Evolutionary conservation across 768 basidiomycete genomes (phyloP).

Genomic region (Fistulinella prunicolor): DNA sequence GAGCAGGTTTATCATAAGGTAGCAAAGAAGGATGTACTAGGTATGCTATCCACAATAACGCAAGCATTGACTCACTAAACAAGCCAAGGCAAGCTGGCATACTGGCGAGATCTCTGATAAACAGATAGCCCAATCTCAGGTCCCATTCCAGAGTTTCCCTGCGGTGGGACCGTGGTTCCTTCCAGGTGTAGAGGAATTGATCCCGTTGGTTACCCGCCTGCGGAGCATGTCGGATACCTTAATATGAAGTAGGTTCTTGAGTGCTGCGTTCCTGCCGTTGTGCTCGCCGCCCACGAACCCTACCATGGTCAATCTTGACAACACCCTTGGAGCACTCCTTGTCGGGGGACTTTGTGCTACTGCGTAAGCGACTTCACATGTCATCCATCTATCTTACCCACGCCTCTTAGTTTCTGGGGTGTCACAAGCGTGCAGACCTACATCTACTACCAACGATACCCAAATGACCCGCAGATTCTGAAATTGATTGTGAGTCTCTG

Average conservation of each 20-base stretch:
- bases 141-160: neutral
- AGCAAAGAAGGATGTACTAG: too few relatives aligned
- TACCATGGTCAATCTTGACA: constrained; percentile 30
- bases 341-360: constrained; percentile 55
- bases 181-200: neutral
- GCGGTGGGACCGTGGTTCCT: neutral
- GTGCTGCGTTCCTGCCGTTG: neutral
- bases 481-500: constrained; percentile 38
- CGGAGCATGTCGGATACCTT: neutral
- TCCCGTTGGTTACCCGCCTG: neutral
- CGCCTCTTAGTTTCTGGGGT: constrained; percentile 48
- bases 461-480: constrained; percentile 31
- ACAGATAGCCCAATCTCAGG: neutral
- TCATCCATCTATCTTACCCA: neutral
- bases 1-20: too few relatives aligned
- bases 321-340: constrained; percentile 55
- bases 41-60: constrained; percentile 15
- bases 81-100: neutral
- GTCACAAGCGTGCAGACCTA: constrained; percentile 52
- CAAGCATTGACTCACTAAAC: neutral
- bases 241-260: neutral
- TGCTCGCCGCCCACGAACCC: neutral
- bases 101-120: neutral
- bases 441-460: constrained; percentile 43
- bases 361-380: constrained; percentile 37